phyloP scores from a whole-genome alignment of 2,329 filamentous ascomycete species.

The Hysterium pulicare region DNA sequence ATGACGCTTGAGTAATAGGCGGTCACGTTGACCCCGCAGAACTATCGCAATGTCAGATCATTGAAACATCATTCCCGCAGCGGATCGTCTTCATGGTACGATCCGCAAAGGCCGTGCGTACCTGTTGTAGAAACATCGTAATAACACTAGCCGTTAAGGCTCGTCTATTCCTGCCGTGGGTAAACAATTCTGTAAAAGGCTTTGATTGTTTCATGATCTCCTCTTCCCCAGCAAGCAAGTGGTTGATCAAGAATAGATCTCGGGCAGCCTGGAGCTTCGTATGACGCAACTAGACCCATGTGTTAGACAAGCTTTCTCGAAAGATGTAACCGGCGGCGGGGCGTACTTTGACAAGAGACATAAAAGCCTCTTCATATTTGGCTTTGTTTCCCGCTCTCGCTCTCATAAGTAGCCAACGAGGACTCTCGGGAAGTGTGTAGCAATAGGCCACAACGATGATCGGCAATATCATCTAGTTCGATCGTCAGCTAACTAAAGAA shows the following conservation, averaged over 20 bases:
- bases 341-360: conserved; percentile 14
- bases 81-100: not conserved
- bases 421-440: conserved; percentile 29
- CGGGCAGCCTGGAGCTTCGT: conserved; percentile 53
- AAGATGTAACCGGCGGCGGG: not conserved
- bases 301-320: not conserved
- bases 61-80: not conserved
- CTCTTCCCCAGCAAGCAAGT: conserved; percentile 35
- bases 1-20: conserved; percentile 20
- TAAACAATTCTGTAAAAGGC: conserved; percentile 31
- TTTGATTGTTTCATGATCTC: conserved; percentile 31
- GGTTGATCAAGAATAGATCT: conserved; percentile 52
- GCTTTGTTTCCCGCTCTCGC: conserved; percentile 31
- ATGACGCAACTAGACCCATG: conserved; percentile 51
- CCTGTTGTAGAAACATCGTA: conserved; percentile 36
- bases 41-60: conserved; percentile 6
- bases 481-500: not conserved
- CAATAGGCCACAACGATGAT: conserved; percentile 29
- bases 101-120: not conserved
- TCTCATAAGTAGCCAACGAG: conserved; percentile 18
- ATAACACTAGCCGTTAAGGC: conserved; percentile 32
- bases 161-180: conserved; percentile 30
- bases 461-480: conserved; percentile 21
- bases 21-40: conserved; percentile 26
- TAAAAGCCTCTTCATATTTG: conserved; percentile 31